Evolutionary conservation across 129 eudicot genomes (phyloP).

Genomic region (Flaveria ramosissima): DNA sequence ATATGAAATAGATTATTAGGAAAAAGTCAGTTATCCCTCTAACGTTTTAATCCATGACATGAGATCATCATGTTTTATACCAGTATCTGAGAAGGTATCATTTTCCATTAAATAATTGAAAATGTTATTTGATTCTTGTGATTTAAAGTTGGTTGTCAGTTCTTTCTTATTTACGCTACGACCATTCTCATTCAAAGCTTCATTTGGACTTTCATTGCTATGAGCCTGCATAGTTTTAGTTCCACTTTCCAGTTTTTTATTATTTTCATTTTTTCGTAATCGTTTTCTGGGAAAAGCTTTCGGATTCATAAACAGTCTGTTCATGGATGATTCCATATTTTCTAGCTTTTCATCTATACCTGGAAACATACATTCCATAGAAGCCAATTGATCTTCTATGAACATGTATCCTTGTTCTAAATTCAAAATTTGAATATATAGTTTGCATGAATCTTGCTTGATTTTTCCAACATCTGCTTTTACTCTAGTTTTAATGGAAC

Average conservation of each 20-base stretch:
- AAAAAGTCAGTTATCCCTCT: constrained; percentile 1
- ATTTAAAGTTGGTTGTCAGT: background rate
- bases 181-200: background rate
- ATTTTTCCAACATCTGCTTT: constrained; percentile 21
- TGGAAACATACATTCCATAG: constrained; percentile 7
- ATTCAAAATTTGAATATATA: constrained; percentile 21
- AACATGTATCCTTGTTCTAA: constrained; percentile 14
- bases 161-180: background rate
- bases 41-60: background rate
- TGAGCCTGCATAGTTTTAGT: background rate
- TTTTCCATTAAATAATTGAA: background rate
- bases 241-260: background rate
- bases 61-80: background rate
- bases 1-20: background rate
- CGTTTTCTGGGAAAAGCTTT: constrained; percentile 16
- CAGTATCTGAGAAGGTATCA: background rate
- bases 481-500: background rate
- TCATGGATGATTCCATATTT: constrained; percentile 20
- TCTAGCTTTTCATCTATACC: background rate
- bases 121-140: background rate
- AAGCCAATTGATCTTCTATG: constrained; percentile 9
- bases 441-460: constrained; percentile 11
- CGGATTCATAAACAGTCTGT: constrained; percentile 17
- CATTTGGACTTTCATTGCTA: constrained; percentile 7
- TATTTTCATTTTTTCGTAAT: constrained; percentile 1